phyloP scores from a whole-genome alignment of 1,139 yeast species.

The Kodamaea fungicola region DNA sequence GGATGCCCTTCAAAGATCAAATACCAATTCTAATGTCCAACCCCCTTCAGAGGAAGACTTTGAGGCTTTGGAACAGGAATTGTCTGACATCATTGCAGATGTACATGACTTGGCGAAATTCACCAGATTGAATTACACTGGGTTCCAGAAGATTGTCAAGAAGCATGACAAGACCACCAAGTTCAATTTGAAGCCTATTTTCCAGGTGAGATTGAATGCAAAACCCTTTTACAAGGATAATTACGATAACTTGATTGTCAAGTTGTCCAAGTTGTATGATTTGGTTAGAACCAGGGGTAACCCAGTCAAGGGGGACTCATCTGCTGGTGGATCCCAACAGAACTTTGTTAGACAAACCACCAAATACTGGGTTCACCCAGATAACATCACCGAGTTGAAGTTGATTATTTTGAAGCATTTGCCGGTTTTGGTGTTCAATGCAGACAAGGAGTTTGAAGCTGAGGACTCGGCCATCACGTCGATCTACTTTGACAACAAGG shows the following conservation, averaged over 20 bases:
- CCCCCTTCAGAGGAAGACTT: constrained; percentile 75
- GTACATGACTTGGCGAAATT: constrained; percentile 96
- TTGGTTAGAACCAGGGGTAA: constrained; percentile 93
- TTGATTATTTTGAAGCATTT: constrained; percentile 87
- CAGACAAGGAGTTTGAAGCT: constrained; percentile 89
- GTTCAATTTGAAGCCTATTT: constrained; percentile 82
- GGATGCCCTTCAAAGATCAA: constrained; percentile 27
- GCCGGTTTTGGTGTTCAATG: constrained; percentile 93
- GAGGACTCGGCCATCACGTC: constrained; percentile 97
- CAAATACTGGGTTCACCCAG: constrained; percentile 98
- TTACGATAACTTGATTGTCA: constrained; percentile 83
- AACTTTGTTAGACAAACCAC: constrained; percentile 98
- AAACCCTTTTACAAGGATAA: constrained; percentile 95
- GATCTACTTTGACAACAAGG: constrained; percentile 86
- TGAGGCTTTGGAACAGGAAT: constrained; percentile 85
- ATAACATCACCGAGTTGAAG: constrained; percentile 95
- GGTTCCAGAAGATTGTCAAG: constrained; percentile 92
- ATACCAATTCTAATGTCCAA: constrained; percentile 18
- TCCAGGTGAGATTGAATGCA: constrained; percentile 86
- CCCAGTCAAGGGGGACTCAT: constrained; percentile 88
- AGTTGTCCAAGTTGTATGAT: constrained; percentile 84
- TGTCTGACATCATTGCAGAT: constrained; percentile 92
- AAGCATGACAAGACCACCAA: constrained; percentile 92
- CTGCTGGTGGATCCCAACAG: constrained; percentile 97
- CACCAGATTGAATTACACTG: constrained; percentile 88